Evolutionary conservation across 75 land plant species (phyloP), one percentile per base, ranked within the genome.

Genomic region (Larix kaempferi): DNA sequence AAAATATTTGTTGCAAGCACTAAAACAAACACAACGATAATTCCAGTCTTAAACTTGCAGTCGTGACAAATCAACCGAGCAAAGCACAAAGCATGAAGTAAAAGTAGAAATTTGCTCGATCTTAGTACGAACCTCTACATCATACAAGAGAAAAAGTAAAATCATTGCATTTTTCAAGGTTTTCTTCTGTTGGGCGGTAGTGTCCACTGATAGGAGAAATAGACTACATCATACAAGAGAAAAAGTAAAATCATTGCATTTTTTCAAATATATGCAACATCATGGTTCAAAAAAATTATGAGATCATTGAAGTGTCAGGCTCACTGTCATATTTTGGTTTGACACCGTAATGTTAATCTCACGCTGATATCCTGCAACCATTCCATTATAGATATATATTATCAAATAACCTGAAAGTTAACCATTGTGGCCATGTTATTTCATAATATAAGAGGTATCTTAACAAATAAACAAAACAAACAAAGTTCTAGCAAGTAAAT

Each of bases 161-260:
- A 77, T 81, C 81, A 13, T 87, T 76, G 62, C 94, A 88, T 37
- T 86, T 85, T 73, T 74, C 78, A 81, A 94, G 91, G 79, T 94
- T 94, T 77, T 92, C 95, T 74, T 91, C 91, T 3, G 93, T 94
- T 60, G 99, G 99, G 72, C 58, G 95, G 84, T 96, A 96, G 59
- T 96, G 99, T 14, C 99, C 99, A 79, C 99, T 96, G 74, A 94
- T 91, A 25, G 87, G 84, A 39, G 85, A 83, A 71, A 87, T 74
- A 56, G 82, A 64, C 87, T 87, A 67, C 65, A 62, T 26, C 52
- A 54, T 17, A 56, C 25, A 71, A 35, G 39, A 71, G 25, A 35
- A 10, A 71, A 19, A 14, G 22, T 71, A 71, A 71, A 71, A 27
- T 64, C 37, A 26, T 29, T 25, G 6, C 19, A 13, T n/a, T 3